Base-by-base conservation (phyloP, 2,329 filamentous ascomycete species). In the Scortechinia acanthostroma region DNA sequence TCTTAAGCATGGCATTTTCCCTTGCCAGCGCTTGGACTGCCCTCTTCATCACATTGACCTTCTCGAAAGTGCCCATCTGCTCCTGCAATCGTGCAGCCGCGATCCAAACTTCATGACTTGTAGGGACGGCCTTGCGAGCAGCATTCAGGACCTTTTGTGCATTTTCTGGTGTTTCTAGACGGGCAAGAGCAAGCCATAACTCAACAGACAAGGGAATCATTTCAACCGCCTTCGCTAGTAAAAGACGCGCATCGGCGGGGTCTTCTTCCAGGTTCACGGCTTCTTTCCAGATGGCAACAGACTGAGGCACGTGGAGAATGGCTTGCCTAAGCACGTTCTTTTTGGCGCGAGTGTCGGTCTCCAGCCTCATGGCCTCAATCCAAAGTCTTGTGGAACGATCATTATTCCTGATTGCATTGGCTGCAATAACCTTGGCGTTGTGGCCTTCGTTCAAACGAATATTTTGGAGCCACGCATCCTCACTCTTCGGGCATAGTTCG, bases 271-370 rank as follows among this genome's bases (percentile, higher is more conserved):
- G 69, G 54, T 97, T 97, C 50, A 98, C 91, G 3, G 91, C 86
- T 59, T 94, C 90, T 60, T 97, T 98, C 93, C 93, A 98, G n/a
- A 98, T 76, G 35, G 88, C 85, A 42, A 97, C 93, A 0, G 91
- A 97, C 57, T 95, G 89, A 1, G 91, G 91, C 33, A 96, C 87
- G 56, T 95, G 85, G 55, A 97, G 88, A 40, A 98, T 73, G 0
- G 93, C 94, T 58, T 94, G 88, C 46, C 91, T 80, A 23, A 96
- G 81, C 4, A 98, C 93, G 58, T 90, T 83, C 67, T 97, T 97
- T 65, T 94, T 95, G 10, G 89, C 88, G 48, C 84, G 78, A 1
- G 80, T 69, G 42, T 95, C 86, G 4, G 81, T 80, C 62, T 98
- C 93, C 20, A 98, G 69, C 51, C 89, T 88, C 82, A 96, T 96